Evolutionary conservation across 1,139 yeast genomes (phyloP).

Genomic region (Pneumocystis sp.): DNA sequence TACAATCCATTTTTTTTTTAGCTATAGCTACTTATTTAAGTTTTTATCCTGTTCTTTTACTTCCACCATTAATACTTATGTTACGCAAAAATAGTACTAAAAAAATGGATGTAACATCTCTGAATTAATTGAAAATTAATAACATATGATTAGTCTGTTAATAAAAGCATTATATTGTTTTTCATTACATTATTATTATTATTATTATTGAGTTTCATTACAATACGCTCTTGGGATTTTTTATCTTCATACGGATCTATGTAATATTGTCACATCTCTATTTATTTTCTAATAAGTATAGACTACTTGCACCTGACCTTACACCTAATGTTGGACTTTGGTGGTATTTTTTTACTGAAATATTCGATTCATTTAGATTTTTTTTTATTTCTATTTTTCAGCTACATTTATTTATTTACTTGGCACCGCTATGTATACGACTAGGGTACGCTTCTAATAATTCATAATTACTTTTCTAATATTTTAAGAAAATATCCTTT

Average conservation of each 20-base stretch:
- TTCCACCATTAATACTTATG: slow-evolving; percentile 39
- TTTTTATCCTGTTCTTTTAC: slow-evolving; percentile 42
- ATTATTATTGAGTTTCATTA: slow-evolving; percentile 26
- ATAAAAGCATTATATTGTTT: slow-evolving; percentile 12
- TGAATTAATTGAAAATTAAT: slow-evolving; percentile 10
- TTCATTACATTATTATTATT: slow-evolving; percentile 24
- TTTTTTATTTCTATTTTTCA: slow-evolving; percentile 79
- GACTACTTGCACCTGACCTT: slow-evolving; percentile 46
- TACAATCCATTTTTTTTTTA: slow-evolving; percentile 38
- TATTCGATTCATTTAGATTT: slow-evolving; percentile 76
- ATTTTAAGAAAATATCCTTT: slow-evolving; percentile 29
- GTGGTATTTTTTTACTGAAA: slow-evolving; percentile 97
- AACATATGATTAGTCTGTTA: slow-evolving; percentile 16
- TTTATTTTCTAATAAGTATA: background rate
- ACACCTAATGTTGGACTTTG: slow-evolving; percentile 82
- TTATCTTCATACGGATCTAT: slow-evolving; percentile 45
- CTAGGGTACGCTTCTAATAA: slow-evolving; percentile 32
- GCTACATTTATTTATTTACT: slow-evolving; percentile 50
- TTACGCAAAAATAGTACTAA: slow-evolving; percentile 8
- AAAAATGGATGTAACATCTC: background rate
- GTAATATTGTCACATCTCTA: background rate
- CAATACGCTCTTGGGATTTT: slow-evolving; percentile 38
- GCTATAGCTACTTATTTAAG: slow-evolving; percentile 54
- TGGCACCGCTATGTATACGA: slow-evolving; percentile 60
- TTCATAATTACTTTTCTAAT: background rate